Base-by-base conservation (phyloP, 192 early-diverging fungal genomes). In the Linderina pennispora region DNA sequence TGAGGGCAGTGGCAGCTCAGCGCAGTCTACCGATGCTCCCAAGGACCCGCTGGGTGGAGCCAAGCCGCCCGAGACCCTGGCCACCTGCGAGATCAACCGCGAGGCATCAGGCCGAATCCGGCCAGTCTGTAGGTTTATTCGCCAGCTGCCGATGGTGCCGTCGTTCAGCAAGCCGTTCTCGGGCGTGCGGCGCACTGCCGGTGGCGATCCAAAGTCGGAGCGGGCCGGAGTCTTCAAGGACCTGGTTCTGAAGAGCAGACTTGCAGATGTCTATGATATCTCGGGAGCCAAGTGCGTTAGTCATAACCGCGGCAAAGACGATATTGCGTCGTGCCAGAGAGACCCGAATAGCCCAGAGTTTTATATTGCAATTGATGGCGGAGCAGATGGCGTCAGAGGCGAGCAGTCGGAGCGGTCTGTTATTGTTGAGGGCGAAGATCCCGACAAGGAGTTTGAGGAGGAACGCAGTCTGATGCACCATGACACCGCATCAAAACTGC, bases 311-410 rank as follows among this genome's bases (percentile, higher is more conserved):
- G 25, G 32, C 4, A 31, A 48, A 17, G 26, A 34, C 9, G 59
- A 70, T 11, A 25, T 70, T 10, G 59, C 66, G 2, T 54, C 50
- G 23, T 70, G 66, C 56, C 66, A 70, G 48, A 37, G 55, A 8
- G 59, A 70, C 23, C 66, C 59, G 5, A 70, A 62, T 18, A 70
- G 36, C 33, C 66, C 66, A 8, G 66, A 70, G 48, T 70, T 70
- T 24, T 45, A 44, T 11, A 44, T 70, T 18, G 45, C 59, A 3
- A 58, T 70, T 23, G 66, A 70, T 36, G 66, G 66, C 0, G 5
- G 19, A 22, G 43, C 33, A 24, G 8, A 37, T 53, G 15, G 33
- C 53, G 8, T 43, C 43, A 9, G 32, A 26, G 11, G 21, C 17
- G 44, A 33, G 23, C 13, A 40, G n/a, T n/a, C n/a, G 7, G 46